phyloP scores from a whole-genome alignment of 139 green algal genomes.

The Micromonas pusilla region DNA sequence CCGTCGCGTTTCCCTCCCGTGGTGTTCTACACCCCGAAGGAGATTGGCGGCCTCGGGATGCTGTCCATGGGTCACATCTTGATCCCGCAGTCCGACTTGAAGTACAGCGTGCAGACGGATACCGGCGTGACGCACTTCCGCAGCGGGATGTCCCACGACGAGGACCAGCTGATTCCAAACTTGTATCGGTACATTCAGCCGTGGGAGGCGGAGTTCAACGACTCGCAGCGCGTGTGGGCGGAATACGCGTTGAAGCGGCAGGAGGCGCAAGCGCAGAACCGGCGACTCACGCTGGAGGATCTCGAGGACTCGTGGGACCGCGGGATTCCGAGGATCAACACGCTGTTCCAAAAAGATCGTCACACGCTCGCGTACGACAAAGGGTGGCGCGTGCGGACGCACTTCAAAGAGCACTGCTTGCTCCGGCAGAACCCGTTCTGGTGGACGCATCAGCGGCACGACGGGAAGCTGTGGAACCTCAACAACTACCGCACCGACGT shows the following conservation, averaged over 20 bases:
- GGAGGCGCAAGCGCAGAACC: slow-evolving; percentile 69
- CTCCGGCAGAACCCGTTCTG: slow-evolving; percentile 19
- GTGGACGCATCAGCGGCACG: slow-evolving; percentile 98
- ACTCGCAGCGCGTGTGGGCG: slow-evolving; percentile 94
- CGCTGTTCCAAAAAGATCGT: slow-evolving; percentile 97
- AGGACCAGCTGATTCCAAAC: slow-evolving; percentile 99
- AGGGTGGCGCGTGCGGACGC: slow-evolving; percentile 91
- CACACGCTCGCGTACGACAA: slow-evolving; percentile 99
- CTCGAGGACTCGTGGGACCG: slow-evolving; percentile 91
- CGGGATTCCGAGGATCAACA: slow-evolving; percentile 99
- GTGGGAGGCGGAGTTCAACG: slow-evolving; percentile 96
- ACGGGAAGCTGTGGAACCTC: slow-evolving; percentile 99
- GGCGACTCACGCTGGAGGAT: slow-evolving; percentile 50
- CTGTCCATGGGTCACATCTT: slow-evolving; percentile 99
- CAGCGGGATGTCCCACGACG: slow-evolving; percentile 93
- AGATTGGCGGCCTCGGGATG: slow-evolving; percentile 98
- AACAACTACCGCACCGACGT: slow-evolving; percentile 98
- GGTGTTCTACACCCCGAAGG: slow-evolving; percentile 94
- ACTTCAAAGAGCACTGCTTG: slow-evolving; percentile 94
- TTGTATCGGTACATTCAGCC: slow-evolving; percentile 93
- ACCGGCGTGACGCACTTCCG: slow-evolving; percentile 97
- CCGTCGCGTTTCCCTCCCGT: slow-evolving; percentile 83
- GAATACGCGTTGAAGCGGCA: slow-evolving; percentile 98
- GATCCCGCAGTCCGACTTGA: slow-evolving; percentile 87
- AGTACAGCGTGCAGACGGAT: slow-evolving; percentile 94